phyloP scores from a whole-genome alignment of 495 filamentous ascomycete genomes.

The Oleoguttula mirabilis region DNA sequence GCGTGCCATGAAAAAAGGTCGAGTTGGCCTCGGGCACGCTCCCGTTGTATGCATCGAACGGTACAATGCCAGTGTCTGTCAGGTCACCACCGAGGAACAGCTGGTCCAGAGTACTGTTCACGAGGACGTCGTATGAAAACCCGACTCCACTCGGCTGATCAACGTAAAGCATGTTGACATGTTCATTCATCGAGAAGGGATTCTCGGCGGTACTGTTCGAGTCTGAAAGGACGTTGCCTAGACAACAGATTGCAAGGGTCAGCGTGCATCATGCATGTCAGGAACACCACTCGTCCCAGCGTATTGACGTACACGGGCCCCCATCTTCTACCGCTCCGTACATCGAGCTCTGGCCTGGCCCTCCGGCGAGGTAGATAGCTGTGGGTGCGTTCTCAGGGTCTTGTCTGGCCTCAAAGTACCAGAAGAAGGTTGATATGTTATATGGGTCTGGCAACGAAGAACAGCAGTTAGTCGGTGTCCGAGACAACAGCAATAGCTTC shows the following conservation, averaged over 20 bases:
- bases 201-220: slow-evolving; percentile 30
- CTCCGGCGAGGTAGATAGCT: slow-evolving; percentile 50
- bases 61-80: slow-evolving; percentile 8
- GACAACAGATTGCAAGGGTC: no score
- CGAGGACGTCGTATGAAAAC: slow-evolving; percentile 30
- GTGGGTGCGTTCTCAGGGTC: slow-evolving; percentile 30
- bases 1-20: slow-evolving; percentile 18
- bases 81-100: slow-evolving; percentile 13
- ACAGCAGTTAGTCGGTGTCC: no score
- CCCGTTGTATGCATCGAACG: neutral
- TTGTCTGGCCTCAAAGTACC: slow-evolving; percentile 34
- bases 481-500: no score
- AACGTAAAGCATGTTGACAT: slow-evolving; percentile 18
- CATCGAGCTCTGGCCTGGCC: slow-evolving; percentile 32
- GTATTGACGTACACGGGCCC: slow-evolving; percentile 23
- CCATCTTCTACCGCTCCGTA: slow-evolving; percentile 14
- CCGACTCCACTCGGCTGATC: slow-evolving; percentile 30
- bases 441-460: slow-evolving; percentile 31
- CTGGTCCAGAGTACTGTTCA: slow-evolving; percentile 29
- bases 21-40: slow-evolving; percentile 11
- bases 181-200: slow-evolving; percentile 21
- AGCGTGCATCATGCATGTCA: no score
- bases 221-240: slow-evolving; percentile 18
- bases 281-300: no score
- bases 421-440: slow-evolving; percentile 41